Conservation (phyloP, 768 basidiomycete species). For the Aureoboletus auriporus region DNA sequence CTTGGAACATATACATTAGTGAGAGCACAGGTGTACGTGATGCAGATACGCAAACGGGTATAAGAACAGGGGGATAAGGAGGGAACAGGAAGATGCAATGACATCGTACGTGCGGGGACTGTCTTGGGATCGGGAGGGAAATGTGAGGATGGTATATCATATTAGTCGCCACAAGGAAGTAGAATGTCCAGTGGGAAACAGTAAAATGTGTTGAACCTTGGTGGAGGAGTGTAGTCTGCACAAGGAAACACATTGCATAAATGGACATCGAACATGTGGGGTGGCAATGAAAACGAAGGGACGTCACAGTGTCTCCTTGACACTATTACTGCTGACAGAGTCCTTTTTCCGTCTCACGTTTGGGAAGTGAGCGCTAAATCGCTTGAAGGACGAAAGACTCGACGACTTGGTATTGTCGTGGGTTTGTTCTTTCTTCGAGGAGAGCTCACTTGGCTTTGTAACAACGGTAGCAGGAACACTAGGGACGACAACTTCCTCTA, state of each 20-base stretch:
- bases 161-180: slow-evolving; percentile 8
- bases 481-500: slow-evolving; percentile 31
- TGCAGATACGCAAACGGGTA: slow-evolving; percentile 30
- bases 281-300: slow-evolving; percentile 7
- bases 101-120: slow-evolving; percentile 4
- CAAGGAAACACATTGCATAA: slow-evolving; percentile 15
- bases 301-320: slow-evolving; percentile 37
- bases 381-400: slow-evolving; percentile 56
- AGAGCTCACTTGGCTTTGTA: slow-evolving; percentile 25
- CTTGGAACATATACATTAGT: slow-evolving; percentile 29
- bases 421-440: slow-evolving; percentile 31
- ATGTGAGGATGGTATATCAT: slow-evolving; percentile 13
- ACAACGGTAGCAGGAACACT: slow-evolving; percentile 37
- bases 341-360: slow-evolving; percentile 50
- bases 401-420: slow-evolving; percentile 50
- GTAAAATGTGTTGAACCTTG: not conserved
- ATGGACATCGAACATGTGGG: slow-evolving; percentile 16
- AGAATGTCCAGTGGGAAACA: slow-evolving; percentile 7
- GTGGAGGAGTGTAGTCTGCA: slow-evolving; percentile 17
- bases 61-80: slow-evolving; percentile 16
- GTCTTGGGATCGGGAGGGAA: slow-evolving; percentile 12
- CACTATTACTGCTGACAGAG: slow-evolving; percentile 42
- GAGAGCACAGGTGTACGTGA: slow-evolving; percentile 25
- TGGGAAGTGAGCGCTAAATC: slow-evolving; percentile 40
- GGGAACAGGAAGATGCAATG: slow-evolving; percentile 14